phyloP scores from a whole-genome alignment of 148 eudicot genomes.

The Gaultheria prostrata region DNA sequence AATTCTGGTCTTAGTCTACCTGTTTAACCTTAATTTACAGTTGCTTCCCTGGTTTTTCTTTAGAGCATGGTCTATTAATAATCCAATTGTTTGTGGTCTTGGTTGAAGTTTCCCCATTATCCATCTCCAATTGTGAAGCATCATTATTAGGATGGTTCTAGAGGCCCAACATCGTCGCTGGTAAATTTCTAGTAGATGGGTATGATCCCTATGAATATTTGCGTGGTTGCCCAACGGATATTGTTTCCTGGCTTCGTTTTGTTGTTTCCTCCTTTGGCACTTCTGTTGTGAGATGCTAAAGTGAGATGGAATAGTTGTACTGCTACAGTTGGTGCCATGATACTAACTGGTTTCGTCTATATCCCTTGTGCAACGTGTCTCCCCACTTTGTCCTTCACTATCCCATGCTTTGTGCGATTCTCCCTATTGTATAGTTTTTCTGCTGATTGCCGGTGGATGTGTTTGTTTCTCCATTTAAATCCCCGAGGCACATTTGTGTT shows the following conservation, averaged over 20 bases:
- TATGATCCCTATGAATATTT: neutral
- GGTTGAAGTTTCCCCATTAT: neutral
- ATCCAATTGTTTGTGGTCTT: neutral
- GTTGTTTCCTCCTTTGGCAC: neutral
- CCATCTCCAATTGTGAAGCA: neutral
- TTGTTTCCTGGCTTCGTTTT: neutral
- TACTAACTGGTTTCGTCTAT: neutral
- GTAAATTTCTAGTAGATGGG: neutral
- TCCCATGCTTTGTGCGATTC: neutral
- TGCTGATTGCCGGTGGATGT: neutral
- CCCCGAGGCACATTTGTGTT: neutral
- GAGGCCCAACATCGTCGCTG: neutral
- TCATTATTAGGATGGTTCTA: neutral
- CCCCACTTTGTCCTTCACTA: neutral
- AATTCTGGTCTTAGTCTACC: too few relatives aligned
- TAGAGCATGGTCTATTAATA: neutral
- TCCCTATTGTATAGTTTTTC: neutral
- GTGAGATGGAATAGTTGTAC: neutral
- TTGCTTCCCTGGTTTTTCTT: slow-evolving; percentile 2
- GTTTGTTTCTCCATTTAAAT: neutral
- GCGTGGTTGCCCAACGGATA: neutral
- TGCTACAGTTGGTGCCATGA: neutral
- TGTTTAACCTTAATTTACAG: too few relatives aligned
- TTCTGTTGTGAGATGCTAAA: neutral
- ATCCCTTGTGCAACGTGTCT: neutral